Conservation (phyloP, 169 alveolate genomes). For the Eimeria acervulina region DNA sequence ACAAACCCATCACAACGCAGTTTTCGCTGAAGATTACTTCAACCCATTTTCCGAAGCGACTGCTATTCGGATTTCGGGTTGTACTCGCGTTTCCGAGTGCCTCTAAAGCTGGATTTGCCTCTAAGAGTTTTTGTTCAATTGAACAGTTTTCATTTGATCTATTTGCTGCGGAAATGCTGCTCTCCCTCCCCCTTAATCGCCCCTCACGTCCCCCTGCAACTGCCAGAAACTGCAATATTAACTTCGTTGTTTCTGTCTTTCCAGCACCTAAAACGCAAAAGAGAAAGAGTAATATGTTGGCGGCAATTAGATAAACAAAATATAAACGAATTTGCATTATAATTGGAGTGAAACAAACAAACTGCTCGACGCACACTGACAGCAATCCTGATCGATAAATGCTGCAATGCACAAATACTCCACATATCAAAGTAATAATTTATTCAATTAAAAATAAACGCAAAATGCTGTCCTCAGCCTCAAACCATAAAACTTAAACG, state of each 20-base stretch:
- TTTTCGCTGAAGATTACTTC: constrained; percentile 94
- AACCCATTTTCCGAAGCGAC: constrained; percentile 95
- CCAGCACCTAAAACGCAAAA: constrained; percentile 95
- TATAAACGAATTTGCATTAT: no score
- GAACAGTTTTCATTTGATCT: neutral
- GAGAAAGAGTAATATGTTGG: no score
- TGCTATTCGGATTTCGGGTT: constrained; percentile 96
- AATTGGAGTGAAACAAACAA: no score
- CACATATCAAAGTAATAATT: no score
- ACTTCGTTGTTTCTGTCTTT: constrained; percentile 97
- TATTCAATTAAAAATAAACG: no score
- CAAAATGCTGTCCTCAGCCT: no score
- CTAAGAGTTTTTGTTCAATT: constrained; percentile 91
- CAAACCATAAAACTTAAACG: no score
- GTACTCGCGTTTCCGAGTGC: constrained; percentile 99
- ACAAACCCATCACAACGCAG: constrained; percentile 83
- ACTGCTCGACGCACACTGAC: no score
- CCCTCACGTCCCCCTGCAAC: constrained; percentile 82
- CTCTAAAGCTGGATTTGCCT: constrained; percentile 98
- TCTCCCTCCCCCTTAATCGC: neutral
- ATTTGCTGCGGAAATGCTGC: neutral
- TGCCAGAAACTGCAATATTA: constrained; percentile 95
- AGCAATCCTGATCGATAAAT: no score
- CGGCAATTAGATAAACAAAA: no score
- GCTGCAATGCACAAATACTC: no score